Percentiles rank a stretch among this genome's conserved stretches.
phyloP scores from a whole-genome alignment of 352 stramenopile genomes.

The Pythium phragmiticola region DNA sequence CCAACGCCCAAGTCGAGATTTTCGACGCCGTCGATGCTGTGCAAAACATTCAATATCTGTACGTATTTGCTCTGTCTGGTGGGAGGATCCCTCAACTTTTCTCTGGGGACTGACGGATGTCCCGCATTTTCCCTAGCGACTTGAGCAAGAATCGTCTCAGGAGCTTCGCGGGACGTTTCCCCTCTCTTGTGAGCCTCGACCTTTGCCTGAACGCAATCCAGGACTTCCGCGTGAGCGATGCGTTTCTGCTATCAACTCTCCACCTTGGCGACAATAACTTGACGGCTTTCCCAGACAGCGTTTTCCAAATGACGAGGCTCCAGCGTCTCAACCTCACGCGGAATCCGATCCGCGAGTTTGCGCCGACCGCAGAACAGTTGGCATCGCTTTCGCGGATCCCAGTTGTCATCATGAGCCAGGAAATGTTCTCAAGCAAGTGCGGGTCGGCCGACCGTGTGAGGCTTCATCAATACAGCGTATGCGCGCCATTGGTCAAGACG shows the following conservation, averaged over 20 bases:
- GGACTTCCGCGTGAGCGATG: slow-evolving; percentile 1
- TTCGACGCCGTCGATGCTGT: neutral
- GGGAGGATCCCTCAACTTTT: no score
- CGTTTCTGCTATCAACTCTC: neutral
- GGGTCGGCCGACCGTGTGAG: neutral
- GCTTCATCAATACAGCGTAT: neutral
- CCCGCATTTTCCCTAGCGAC: neutral
- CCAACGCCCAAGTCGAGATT: neutral
- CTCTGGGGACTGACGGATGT: no score
- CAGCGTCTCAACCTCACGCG: slow-evolving; percentile 12
- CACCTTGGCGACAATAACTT: slow-evolving; percentile 14
- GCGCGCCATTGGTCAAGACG: neutral
- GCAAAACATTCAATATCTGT: no score
- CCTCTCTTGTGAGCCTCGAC: neutral
- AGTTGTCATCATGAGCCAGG: slow-evolving; percentile 8
- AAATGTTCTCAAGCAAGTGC: slow-evolving; percentile 14
- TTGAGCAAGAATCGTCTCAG: slow-evolving; percentile 10
- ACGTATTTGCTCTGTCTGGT: neutral
- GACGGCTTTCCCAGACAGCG: neutral
- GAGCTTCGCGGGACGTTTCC: neutral
- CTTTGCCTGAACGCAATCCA: slow-evolving; percentile 13
- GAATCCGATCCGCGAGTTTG: slow-evolving; percentile 20
- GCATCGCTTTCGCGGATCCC: slow-evolving; percentile 1
- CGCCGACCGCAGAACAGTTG: neutral
- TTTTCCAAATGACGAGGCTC: slow-evolving; percentile 7